phyloP scores from a whole-genome alignment of 164 flowering plant genomes.

The Nelumbo lutea region DNA sequence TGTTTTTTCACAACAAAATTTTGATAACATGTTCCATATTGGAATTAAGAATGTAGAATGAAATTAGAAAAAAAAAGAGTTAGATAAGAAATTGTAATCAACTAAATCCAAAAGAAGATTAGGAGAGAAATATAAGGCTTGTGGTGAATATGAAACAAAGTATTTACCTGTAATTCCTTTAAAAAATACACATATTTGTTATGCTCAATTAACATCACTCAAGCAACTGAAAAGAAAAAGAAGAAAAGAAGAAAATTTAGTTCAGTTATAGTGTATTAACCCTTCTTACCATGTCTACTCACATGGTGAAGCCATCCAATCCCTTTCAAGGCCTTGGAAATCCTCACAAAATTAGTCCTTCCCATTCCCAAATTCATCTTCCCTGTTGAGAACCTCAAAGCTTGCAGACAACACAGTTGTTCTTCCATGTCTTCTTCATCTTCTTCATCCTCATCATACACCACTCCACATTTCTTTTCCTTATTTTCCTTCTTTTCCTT shows the following conservation, averaged over 20 bases:
- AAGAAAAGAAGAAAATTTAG: slow-evolving; percentile 2
- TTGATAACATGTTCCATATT: too few relatives aligned
- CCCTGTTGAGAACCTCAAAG: slow-evolving; percentile 73
- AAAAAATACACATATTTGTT: neutral
- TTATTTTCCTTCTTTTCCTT: slow-evolving; percentile 21
- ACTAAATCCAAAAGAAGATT: too few relatives aligned
- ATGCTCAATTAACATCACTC: neutral
- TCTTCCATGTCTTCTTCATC: slow-evolving; percentile 28
- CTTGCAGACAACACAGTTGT: slow-evolving; percentile 75
- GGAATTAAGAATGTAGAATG: too few relatives aligned
- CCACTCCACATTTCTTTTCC: slow-evolving; percentile 6
- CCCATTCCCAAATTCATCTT: slow-evolving; percentile 83
- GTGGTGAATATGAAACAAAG: neutral
- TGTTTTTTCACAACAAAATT: too few relatives aligned
- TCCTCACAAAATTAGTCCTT: slow-evolving; percentile 50
- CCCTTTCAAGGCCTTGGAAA: slow-evolving; percentile 77
- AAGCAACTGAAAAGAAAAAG: neutral
- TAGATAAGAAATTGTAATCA: neutral
- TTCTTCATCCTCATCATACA: slow-evolving; percentile 29
- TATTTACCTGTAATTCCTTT: slow-evolving; percentile 15
- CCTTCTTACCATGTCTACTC: slow-evolving; percentile 36
- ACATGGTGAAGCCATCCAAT: slow-evolving; percentile 65
- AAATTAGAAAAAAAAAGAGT: neutral
- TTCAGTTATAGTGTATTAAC: slow-evolving; percentile 12
- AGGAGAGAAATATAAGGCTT: too few relatives aligned